These are phyloP conservation scores for Aspergillus ostianus DNA, from an alignment of 495 filamentous ascomycete genomes.

Conservation along the genomic window DNA sequence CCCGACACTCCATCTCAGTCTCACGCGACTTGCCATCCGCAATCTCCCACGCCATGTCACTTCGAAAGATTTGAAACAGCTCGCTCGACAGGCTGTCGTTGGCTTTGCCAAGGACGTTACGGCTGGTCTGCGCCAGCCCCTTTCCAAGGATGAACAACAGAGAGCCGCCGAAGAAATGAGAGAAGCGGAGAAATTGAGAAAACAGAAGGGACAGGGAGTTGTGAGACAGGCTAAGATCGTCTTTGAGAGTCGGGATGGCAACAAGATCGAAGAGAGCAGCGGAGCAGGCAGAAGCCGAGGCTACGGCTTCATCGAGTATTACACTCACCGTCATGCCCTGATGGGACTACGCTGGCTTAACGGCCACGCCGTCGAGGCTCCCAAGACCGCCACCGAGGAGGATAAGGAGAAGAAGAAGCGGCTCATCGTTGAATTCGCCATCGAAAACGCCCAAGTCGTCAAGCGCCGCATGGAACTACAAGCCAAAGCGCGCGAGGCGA, in stretches of 20 bases:
- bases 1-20: slow-evolving; percentile 80
- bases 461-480: slow-evolving; percentile 70
- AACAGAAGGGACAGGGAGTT: slow-evolving; percentile 81
- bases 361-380: slow-evolving; percentile 63
- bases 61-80: slow-evolving; percentile 85
- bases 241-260: slow-evolving; percentile 79
- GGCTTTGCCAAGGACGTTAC: slow-evolving; percentile 92
- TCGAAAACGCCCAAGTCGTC: slow-evolving; percentile 96
- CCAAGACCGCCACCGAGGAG: slow-evolving; percentile 35
- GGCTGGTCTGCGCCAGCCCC: slow-evolving; percentile 60
- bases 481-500: slow-evolving; percentile 48
- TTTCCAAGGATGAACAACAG: slow-evolving; percentile 82
- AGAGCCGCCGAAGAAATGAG: slow-evolving; percentile 78
- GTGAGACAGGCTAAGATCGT: slow-evolving; percentile 95
- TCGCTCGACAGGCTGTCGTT: slow-evolving; percentile 86
- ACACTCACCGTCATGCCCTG: slow-evolving; percentile 85
- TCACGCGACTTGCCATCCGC: slow-evolving; percentile 90
- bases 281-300: slow-evolving; percentile 82
- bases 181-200: slow-evolving; percentile 72
- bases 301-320: slow-evolving; percentile 98
- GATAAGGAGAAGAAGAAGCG: slow-evolving; percentile 65
- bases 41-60: slow-evolving; percentile 84
- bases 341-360: slow-evolving; percentile 97
- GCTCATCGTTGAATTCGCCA: slow-evolving; percentile 94
- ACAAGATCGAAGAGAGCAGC: slow-evolving; percentile 69